A percentile compares a stretch with the other conserved stretches of the same genome.
These are phyloP conservation scores for Cutaneotrichosporon dermatis DNA, from an alignment of 1,284 basidiomycete species.

Conservation along the genomic window DNA sequence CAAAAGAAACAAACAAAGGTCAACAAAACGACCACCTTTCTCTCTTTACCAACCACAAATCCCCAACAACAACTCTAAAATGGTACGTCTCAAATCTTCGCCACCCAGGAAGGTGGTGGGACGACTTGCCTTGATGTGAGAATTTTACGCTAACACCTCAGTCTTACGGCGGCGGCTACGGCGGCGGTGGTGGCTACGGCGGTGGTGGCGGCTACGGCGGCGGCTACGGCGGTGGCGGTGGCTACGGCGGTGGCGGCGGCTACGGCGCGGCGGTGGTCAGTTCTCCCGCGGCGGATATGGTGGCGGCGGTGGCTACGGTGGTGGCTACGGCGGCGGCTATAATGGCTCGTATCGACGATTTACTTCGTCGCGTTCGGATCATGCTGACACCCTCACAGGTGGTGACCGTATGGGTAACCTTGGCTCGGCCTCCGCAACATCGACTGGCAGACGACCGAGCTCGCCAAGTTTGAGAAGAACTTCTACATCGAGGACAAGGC, in stretches of 20 bases:
- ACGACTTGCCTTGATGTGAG: neutral
- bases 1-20: neutral
- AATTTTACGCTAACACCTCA: constrained; percentile 10
- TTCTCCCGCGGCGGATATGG: constrained; percentile 31
- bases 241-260: constrained; percentile 22
- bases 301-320: constrained; percentile 54
- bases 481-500: constrained; percentile 94
- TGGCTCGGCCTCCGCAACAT: constrained; percentile 74
- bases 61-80: neutral
- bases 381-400: constrained; percentile 24
- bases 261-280: constrained; percentile 49
- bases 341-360: constrained; percentile 33
- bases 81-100: constrained; percentile 3
- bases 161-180: constrained; percentile 39
- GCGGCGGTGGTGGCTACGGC: constrained; percentile 47
- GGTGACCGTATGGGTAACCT: constrained; percentile 79
- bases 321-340: constrained; percentile 39
- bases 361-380: constrained; percentile 22
- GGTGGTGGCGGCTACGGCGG: constrained; percentile 37
- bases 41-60: neutral
- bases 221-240: constrained; percentile 33
- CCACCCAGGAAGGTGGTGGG: neutral
- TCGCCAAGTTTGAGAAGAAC: constrained; percentile 72
- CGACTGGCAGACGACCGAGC: constrained; percentile 70
- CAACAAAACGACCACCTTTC: neutral